Conservation (phyloP, 202 grass and related monocot genomes). For the Setaria italica region DNA sequence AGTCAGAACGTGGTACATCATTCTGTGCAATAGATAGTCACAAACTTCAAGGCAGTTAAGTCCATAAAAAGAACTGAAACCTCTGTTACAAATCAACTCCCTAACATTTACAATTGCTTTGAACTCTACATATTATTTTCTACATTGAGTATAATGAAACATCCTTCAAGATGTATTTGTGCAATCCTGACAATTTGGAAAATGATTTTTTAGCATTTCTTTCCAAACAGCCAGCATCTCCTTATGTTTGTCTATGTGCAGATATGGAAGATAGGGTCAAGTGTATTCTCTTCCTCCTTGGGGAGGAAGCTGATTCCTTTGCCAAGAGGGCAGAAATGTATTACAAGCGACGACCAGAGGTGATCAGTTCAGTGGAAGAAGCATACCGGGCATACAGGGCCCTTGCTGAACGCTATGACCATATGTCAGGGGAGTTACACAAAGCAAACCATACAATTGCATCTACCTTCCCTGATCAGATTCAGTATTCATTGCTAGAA, state of each 20-base stretch:
- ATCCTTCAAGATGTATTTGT: neutral
- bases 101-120: neutral
- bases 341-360: slow-evolving; percentile 84
- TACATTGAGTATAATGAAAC: neutral
- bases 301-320: slow-evolving; percentile 91
- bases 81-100: neutral
- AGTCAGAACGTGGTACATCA: neutral
- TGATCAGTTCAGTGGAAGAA: slow-evolving; percentile 82
- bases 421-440: slow-evolving; percentile 90
- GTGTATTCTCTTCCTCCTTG: slow-evolving; percentile 78
- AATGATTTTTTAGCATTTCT: neutral
- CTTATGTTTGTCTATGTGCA: slow-evolving; percentile 35
- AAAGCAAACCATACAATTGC: slow-evolving; percentile 98
- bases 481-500: slow-evolving; percentile 91
- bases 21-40: neutral
- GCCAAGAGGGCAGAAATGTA: slow-evolving; percentile 93
- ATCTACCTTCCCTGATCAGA: slow-evolving; percentile 88
- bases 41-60: neutral
- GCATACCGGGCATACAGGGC: slow-evolving; percentile 81
- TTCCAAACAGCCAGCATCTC: neutral
- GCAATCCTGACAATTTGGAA: neutral
- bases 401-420: slow-evolving; percentile 87
- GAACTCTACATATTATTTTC: neutral
- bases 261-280: slow-evolving; percentile 93
- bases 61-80: neutral